Evolutionary conservation across 2,329 filamentous ascomycete species (phyloP).

Genomic region (Sordariomycetes sp.): DNA sequence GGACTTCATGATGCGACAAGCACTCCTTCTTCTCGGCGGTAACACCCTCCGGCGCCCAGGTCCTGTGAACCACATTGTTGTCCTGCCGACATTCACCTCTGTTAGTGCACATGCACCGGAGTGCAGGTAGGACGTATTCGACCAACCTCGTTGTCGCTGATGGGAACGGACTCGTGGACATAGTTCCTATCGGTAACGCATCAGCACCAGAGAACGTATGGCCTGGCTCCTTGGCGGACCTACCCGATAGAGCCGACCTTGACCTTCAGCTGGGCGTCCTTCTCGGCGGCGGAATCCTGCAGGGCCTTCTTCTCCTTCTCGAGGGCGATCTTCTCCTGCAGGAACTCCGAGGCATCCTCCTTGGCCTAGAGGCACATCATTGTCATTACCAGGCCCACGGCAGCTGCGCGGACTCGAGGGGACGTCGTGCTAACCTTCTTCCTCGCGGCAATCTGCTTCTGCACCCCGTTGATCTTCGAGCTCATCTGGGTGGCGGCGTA

Average conservation of each 20-base stretch:
- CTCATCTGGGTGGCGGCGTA: conserved; percentile 73
- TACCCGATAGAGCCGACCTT: conserved; percentile 84
- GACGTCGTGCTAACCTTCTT: conserved; percentile 50
- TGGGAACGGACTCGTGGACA: conserved; percentile 78
- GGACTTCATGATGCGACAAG: conserved; percentile 91
- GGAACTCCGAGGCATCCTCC: conserved; percentile 72
- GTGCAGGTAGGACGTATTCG: background rate
- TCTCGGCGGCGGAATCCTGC: conserved; percentile 63
- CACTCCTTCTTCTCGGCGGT: conserved; percentile 63
- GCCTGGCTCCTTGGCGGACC: conserved; percentile 6
- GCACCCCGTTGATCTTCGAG: conserved; percentile 74
- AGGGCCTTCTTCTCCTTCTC: conserved; percentile 75
- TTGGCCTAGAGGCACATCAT: conserved; percentile 46
- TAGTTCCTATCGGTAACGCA: conserved; percentile 18
- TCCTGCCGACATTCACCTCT: conserved; percentile 35
- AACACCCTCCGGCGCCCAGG: conserved; percentile 71
- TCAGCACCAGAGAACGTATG: background rate
- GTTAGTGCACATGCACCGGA: conserved; percentile 2
- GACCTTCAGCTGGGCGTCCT: conserved; percentile 60
- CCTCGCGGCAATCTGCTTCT: conserved; percentile 83
- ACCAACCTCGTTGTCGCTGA: conserved; percentile 67
- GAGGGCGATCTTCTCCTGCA: conserved; percentile 66
- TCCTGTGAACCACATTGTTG: conserved; percentile 67
- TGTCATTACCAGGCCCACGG: background rate
- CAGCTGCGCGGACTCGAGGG: background rate